Evolutionary conservation across 2,329 filamentous ascomycete species (phyloP), one percentile per base, ranked within the genome.

Genomic region (Cladophialophora carrionii): DNA sequence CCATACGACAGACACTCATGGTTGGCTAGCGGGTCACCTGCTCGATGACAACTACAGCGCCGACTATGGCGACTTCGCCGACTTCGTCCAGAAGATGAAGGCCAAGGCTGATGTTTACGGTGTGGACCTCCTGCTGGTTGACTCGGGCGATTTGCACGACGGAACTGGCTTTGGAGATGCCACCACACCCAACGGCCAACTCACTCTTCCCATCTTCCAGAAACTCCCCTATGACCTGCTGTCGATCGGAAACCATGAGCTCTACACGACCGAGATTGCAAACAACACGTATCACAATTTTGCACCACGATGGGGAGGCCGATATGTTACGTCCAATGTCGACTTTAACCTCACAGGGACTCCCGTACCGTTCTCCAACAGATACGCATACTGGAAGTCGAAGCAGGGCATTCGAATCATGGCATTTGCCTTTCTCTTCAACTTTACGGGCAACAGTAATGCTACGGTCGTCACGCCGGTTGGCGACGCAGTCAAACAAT

Each of bases 1-100:
- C 66, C 93, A 96, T 74, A 98, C 94, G 0, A 97, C 95, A 52
- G 90, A 97, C 76, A 95, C 91, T 4, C 94, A 98, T 78, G 94
- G 95, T 72, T 99, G 95, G 95, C 88, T 95, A 74, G 92, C 87
- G 8, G 95, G 95, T 0, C 95, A 98, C 81, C 79, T 98, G 5
- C 89, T 93, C 81, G 95, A 99, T 89, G 84, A 92, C 3, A 93
- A 94, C 66, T 99, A 95, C 78, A 85, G 86, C 48, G 86, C 85
- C 1, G 87, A 89, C 72, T 88, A 86, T 85, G 87, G 87, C 26
- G 87, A 89, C 73, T 88, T 84, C 73, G 84, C 85, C 49, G 83
- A 83, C 61, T 88, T 88, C 71, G 80, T 83, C 12, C 81, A 80
- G 57, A 82, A 82, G 67, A 87, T 88, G 84, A 85, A 84, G 74